A percentile compares a stretch with the other conserved stretches of the same genome.
These are phyloP conservation scores for Nissolia schottii DNA, from an alignment of 306 rosid species.

Conservation along the genomic window DNA sequence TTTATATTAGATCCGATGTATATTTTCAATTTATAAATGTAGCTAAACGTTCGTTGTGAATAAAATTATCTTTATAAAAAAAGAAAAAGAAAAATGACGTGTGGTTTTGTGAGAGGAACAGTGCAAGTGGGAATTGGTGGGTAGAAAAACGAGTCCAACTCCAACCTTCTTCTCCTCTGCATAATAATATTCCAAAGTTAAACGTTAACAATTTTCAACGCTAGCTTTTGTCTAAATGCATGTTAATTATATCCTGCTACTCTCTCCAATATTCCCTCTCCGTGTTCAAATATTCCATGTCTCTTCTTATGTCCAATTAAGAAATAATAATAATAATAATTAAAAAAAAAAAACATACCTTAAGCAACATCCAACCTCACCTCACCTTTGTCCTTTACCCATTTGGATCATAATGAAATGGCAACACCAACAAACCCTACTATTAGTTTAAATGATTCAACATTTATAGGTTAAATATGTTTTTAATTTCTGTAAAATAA, in stretches of 20 bases:
- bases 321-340: too few species aligned
- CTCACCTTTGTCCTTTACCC: conserved; percentile 1
- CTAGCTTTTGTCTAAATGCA: conserved; percentile 52
- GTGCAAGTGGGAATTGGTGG: conserved; percentile 22
- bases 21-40: too few species aligned
- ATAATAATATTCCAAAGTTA: conserved; percentile 39
- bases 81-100: background rate
- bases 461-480: too few species aligned
- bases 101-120: background rate
- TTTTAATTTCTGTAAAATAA: too few species aligned
- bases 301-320: conserved; percentile 28
- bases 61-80: too few species aligned
- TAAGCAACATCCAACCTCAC: conserved; percentile 6
- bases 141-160: background rate
- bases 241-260: conserved; percentile 29
- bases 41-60: too few species aligned
- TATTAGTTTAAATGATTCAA: too few species aligned
- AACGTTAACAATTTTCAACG: conserved; percentile 37
- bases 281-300: conserved; percentile 76
- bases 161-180: background rate
- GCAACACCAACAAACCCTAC: too few species aligned
- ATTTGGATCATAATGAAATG: conserved; percentile 19
- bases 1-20: too few species aligned
- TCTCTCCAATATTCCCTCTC: conserved; percentile 94
- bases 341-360: too few species aligned